A percentile compares a stretch with the other conserved stretches of the same genome.
phyloP scores from a whole-genome alignment of 495 filamentous ascomycete genomes.

The Penicillium herquei region DNA sequence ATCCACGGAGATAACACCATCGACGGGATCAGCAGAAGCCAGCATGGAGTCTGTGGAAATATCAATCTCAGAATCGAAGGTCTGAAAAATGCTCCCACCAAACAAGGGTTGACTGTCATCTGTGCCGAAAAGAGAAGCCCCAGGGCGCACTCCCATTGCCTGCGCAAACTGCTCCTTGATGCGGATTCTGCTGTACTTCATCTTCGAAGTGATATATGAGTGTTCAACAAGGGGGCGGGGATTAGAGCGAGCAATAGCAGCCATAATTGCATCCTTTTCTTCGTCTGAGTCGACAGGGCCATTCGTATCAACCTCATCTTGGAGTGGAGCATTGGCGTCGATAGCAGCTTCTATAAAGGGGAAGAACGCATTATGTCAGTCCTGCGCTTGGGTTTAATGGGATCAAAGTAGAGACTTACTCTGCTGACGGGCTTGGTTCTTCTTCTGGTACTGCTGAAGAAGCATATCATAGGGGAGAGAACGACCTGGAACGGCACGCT shows the following conservation, averaged over 20 bases:
- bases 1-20: slow-evolving; percentile 15
- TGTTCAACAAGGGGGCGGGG: slow-evolving; percentile 71
- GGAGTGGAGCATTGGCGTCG: slow-evolving; percentile 87
- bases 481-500: slow-evolving; percentile 83
- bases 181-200: slow-evolving; percentile 77
- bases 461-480: slow-evolving; percentile 95
- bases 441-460: slow-evolving; percentile 93
- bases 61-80: slow-evolving; percentile 27
- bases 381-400: not conserved
- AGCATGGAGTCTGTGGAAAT: slow-evolving; percentile 20
- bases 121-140: slow-evolving; percentile 46
- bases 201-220: slow-evolving; percentile 62
- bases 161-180: slow-evolving; percentile 86
- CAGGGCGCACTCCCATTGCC: slow-evolving; percentile 56
- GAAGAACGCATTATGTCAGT: slow-evolving; percentile 7
- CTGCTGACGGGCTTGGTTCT: slow-evolving; percentile 96
- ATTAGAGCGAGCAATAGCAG: slow-evolving; percentile 68
- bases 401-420: slow-evolving; percentile 51
- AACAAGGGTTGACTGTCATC: slow-evolving; percentile 30
- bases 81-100: slow-evolving; percentile 34
- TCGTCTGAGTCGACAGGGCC: slow-evolving; percentile 89
- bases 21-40: slow-evolving; percentile 18
- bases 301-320: slow-evolving; percentile 73
- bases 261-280: slow-evolving; percentile 86
- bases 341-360: slow-evolving; percentile 72